Percentiles rank a stretch among this genome's conserved stretches.
Evolutionary conservation across 2,329 filamentous ascomycete genomes (phyloP).

Genomic region (Epichloe uncinata): DNA sequence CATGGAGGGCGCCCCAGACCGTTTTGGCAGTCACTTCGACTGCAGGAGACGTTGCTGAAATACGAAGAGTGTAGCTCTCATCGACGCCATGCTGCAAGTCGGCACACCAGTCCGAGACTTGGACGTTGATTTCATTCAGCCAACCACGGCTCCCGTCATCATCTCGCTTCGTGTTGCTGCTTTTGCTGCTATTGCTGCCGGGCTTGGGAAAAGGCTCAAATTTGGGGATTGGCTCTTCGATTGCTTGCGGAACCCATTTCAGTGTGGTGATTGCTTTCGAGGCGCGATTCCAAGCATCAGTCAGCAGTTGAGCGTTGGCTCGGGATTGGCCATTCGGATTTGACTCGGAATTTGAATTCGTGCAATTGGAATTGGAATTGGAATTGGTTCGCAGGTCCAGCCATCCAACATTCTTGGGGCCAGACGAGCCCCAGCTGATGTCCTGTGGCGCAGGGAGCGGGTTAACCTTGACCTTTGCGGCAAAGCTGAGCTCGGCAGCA

Average conservation of each 20-base stretch:
- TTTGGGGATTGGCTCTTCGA: conserved; percentile 34
- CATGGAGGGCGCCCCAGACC: conserved; percentile 40
- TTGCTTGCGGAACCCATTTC: conserved; percentile 39
- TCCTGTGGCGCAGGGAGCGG: conserved; percentile 15
- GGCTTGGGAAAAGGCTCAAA: conserved; percentile 38
- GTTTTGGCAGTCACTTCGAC: conserved; percentile 35
- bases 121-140: conserved; percentile 30
- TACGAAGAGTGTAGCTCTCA: conserved; percentile 39
- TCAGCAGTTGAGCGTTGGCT: conserved; percentile 17
- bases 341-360: background rate
- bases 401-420: conserved; percentile 9
- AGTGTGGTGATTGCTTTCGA: conserved; percentile 32
- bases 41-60: conserved; percentile 23
- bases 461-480: conserved; percentile 12
- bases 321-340: background rate
- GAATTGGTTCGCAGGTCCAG: conserved; percentile 9
- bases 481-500: conserved; percentile 4
- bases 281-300: conserved; percentile 35
- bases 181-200: conserved; percentile 13
- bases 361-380: conserved; percentile 3
- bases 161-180: conserved; percentile 21
- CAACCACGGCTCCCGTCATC: conserved; percentile 6
- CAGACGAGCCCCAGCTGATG: conserved; percentile 13
- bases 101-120: conserved; percentile 29
- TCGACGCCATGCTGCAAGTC: conserved; percentile 42